A percentile compares a stretch with the other conserved stretches of the same genome.
Evolutionary conservation across 2,329 filamentous ascomycete genomes (phyloP).

Genomic region (Coniochaeta pulveracea): DNA sequence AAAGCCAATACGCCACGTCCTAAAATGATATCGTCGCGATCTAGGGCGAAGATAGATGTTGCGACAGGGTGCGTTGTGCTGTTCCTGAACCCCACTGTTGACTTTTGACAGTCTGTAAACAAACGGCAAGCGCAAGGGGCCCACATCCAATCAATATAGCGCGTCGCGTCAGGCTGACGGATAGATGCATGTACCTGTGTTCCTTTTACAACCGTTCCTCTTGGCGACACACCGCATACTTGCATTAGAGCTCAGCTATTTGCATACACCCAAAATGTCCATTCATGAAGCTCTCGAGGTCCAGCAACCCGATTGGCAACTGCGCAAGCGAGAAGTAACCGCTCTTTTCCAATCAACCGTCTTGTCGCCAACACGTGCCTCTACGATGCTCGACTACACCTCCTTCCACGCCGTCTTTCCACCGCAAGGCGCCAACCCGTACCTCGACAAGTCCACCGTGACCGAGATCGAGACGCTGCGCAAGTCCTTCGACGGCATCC

Average conservation of each 20-base stretch:
- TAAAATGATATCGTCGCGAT: not conserved
- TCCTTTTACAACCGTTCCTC: no score
- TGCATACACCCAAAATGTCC: no score
- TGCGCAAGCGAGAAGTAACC: not conserved
- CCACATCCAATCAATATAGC: not conserved
- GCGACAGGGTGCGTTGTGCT: constrained; percentile 6
- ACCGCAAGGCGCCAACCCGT: constrained; percentile 46
- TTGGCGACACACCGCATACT: no score
- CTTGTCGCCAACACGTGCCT: not conserved
- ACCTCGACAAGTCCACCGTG: constrained; percentile 47
- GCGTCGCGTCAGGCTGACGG: constrained; percentile 1
- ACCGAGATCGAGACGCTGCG: constrained; percentile 56
- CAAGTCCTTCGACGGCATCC: constrained; percentile 53
- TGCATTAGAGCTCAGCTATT: no score
- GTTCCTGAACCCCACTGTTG: constrained; percentile 8
- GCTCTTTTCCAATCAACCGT: not conserved
- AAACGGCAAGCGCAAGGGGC: constrained; percentile 13
- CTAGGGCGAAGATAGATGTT: not conserved
- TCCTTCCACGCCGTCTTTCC: constrained; percentile 60
- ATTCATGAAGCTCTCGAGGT: no score
- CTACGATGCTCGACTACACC: constrained; percentile 49
- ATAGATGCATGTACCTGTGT: not conserved
- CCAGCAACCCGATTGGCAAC: no score
- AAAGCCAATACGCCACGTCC: not conserved
- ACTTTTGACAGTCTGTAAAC: constrained; percentile 26